Percentiles rank a stretch among this genome's conserved stretches.
Evolutionary conservation across 345 rosid genomes (phyloP).

Genomic region (Euphorbia lathyris): DNA sequence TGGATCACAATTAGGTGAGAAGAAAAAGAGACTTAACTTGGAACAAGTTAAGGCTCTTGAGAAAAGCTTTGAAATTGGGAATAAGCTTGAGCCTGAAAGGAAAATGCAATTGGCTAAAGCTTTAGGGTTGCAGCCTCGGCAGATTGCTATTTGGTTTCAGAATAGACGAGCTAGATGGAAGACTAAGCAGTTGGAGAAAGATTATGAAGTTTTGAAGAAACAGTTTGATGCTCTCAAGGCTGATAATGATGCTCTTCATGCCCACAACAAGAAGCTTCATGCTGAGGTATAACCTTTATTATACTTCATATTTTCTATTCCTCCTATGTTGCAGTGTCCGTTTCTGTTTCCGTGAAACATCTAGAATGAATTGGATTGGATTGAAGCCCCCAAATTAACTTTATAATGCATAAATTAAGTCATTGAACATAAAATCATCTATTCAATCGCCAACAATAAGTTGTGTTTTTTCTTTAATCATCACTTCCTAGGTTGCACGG

Average conservation of each 20-base stretch:
- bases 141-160: constrained; percentile 38
- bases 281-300: constrained; percentile 18
- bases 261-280: constrained; percentile 34
- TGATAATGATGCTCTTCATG: constrained; percentile 33
- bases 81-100: constrained; percentile 39
- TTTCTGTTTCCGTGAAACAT: no score
- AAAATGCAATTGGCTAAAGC: constrained; percentile 35
- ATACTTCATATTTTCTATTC: no score
- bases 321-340: no score
- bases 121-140: constrained; percentile 34
- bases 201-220: constrained; percentile 33
- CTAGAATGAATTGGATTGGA: no score
- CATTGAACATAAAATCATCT: background rate
- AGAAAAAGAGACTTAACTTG: constrained; percentile 36
- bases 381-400: no score
- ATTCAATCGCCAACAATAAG: no score
- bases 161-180: constrained; percentile 38
- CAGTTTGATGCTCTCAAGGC: constrained; percentile 32
- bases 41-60: constrained; percentile 38
- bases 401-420: no score
- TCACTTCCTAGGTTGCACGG: no score
- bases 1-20: constrained; percentile 37
- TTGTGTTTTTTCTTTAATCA: no score
- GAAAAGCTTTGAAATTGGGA: constrained; percentile 35
- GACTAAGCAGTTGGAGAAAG: constrained; percentile 39